Evolutionary conservation across 2,329 filamentous ascomycete species (phyloP).

Genomic region (Pseudomassariella vexata): DNA sequence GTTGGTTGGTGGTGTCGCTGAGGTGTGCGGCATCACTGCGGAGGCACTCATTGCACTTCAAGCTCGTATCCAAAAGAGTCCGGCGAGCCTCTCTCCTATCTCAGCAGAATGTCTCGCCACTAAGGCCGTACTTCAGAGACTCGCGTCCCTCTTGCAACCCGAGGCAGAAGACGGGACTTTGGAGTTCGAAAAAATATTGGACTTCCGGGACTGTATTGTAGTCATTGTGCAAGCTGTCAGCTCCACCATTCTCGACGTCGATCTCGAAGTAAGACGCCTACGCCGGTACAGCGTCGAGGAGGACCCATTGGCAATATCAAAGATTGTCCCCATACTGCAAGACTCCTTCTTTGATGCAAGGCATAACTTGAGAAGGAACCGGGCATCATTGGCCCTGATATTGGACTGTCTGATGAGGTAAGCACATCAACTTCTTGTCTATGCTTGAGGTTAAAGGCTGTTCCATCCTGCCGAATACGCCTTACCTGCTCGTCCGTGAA

Average conservation of each 20-base stretch:
- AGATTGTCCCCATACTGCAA: constrained; percentile 11
- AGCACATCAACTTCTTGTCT: background rate
- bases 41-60: background rate
- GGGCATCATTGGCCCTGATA: constrained; percentile 14
- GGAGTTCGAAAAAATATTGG: constrained; percentile 4
- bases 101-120: constrained; percentile 2
- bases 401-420: constrained; percentile 18
- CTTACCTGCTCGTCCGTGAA: no score
- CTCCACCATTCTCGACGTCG: constrained; percentile 12
- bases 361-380: constrained; percentile 12
- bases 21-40: background rate
- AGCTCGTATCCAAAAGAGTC: background rate
- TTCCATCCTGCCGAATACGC: no score
- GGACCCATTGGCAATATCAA: constrained; percentile 12
- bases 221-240: constrained; percentile 12
- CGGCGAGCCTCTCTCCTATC: background rate
- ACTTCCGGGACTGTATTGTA: constrained; percentile 12
- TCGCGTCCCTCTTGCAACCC: background rate
- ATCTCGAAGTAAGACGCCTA: constrained; percentile 11
- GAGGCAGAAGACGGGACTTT: background rate
- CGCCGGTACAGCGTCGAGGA: constrained; percentile 12
- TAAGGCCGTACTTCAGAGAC: constrained; percentile 2
- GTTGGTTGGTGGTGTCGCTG: background rate
- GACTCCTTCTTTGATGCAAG: constrained; percentile 14
- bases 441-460: no score